Percentiles rank a stretch among this genome's conserved stretches.
Conservation (phyloP, 2,329 filamentous ascomycete species). For the Microthyrium microscopicum region DNA sequence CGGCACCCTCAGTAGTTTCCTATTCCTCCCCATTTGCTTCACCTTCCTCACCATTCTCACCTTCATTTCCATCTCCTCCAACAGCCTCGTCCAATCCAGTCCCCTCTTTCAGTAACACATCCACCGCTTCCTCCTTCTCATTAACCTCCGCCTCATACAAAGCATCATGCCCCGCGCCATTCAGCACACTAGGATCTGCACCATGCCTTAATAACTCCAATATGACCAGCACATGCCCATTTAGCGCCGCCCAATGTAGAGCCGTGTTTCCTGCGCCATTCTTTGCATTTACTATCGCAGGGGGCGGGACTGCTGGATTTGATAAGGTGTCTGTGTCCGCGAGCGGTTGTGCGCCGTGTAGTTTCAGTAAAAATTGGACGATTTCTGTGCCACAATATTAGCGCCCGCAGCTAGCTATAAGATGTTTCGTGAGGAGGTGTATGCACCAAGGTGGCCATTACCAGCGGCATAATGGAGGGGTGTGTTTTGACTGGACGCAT, state of each 20-base stretch:
- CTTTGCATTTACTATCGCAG: slow-evolving; percentile 43
- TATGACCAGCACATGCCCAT: slow-evolving; percentile 68
- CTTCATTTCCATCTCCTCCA: slow-evolving; percentile 19
- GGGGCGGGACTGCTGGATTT: slow-evolving; percentile 20
- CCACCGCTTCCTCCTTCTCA: slow-evolving; percentile 31
- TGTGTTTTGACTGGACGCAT: slow-evolving; percentile 61
- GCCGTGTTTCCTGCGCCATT: slow-evolving; percentile 82
- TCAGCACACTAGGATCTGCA: slow-evolving; percentile 61
- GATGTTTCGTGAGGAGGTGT: background rate
- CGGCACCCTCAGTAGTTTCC: slow-evolving; percentile 5
- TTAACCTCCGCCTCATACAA: slow-evolving; percentile 34
- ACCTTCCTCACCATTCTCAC: slow-evolving; percentile 17
- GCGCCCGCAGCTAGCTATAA: background rate
- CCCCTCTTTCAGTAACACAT: slow-evolving; percentile 29
- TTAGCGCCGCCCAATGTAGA: slow-evolving; percentile 84
- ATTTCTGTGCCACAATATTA: background rate
- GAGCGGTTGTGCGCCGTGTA: background rate
- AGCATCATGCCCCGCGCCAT: slow-evolving; percentile 61
- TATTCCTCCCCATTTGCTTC: slow-evolving; percentile 11
- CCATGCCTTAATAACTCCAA: slow-evolving; percentile 61
- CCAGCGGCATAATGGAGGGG: slow-evolving; percentile 80
- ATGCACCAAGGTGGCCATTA: slow-evolving; percentile 63
- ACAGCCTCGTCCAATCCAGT: slow-evolving; percentile 24
- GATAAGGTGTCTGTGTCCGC: slow-evolving; percentile 10
- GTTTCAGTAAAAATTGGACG: too few species aligned